A percentile compares a stretch with the other conserved stretches of the same genome.
phyloP scores from a whole-genome alignment of 176 grass and related monocot genomes.

The Leersia perrieri region DNA sequence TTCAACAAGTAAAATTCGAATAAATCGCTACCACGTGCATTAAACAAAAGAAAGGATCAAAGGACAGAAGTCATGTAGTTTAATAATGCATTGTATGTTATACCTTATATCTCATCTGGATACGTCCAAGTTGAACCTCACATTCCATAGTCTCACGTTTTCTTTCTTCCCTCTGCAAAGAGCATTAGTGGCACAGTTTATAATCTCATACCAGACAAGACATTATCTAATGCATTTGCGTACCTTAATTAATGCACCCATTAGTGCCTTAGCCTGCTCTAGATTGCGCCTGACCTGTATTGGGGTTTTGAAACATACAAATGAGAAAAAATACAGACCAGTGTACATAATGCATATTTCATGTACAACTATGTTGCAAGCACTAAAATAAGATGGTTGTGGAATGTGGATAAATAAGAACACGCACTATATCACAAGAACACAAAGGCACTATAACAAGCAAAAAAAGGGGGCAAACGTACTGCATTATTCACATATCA shows the following conservation, averaged over 20 bases:
- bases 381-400: not conserved
- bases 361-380: not conserved
- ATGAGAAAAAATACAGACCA: not conserved
- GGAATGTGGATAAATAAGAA: not conserved
- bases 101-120: slow-evolving; percentile 74
- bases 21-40: not conserved
- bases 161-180: slow-evolving; percentile 62
- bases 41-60: not conserved
- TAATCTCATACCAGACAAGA: not conserved
- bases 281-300: slow-evolving; percentile 67
- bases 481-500: not conserved
- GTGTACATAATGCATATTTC: not conserved
- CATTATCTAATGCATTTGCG: not conserved
- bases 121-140: slow-evolving; percentile 53
- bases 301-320: slow-evolving; percentile 18
- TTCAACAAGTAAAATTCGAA: not conserved
- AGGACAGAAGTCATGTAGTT: not conserved
- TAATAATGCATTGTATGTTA: not conserved
- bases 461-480: not conserved
- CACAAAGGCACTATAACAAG: not conserved
- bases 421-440: not conserved
- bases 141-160: slow-evolving; percentile 63
- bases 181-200: not conserved
- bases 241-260: slow-evolving; percentile 70
- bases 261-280: slow-evolving; percentile 56